These are phyloP conservation scores for Scalesia atractyloides DNA, from an alignment of 129 eudicot genomes.

Conservation along the genomic window DNA sequence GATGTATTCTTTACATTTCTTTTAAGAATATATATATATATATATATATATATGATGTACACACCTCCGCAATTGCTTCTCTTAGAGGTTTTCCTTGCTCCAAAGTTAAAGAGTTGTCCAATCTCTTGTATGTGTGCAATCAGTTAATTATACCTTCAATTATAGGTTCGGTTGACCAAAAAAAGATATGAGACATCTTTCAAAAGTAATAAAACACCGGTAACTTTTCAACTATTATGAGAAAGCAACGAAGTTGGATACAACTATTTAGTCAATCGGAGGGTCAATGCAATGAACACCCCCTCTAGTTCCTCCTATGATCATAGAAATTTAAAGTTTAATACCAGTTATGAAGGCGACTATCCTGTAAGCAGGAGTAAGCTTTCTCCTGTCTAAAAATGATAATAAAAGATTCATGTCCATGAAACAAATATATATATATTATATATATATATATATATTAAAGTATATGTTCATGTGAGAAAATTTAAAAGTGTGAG, in stretches of 20 bases:
- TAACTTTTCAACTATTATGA: too few species aligned
- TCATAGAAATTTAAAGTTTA: not conserved
- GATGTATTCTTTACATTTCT: not conserved
- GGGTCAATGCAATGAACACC: too few species aligned
- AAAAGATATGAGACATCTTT: too few species aligned
- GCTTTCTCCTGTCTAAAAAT: slow-evolving; percentile 76
- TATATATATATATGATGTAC: not conserved
- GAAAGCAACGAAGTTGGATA: too few species aligned
- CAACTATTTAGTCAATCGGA: too few species aligned
- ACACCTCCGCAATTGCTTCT: slow-evolving; percentile 93
- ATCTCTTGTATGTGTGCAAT: slow-evolving; percentile 77
- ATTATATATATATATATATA: too few species aligned
- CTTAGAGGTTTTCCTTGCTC: slow-evolving; percentile 96
- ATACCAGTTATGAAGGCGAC: slow-evolving; percentile 75
- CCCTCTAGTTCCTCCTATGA: too few species aligned
- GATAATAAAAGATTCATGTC: not conserved
- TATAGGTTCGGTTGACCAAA: too few species aligned
- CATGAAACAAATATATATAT: not conserved
- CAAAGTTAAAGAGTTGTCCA: slow-evolving; percentile 81
- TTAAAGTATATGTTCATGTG: too few species aligned
- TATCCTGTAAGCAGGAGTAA: slow-evolving; percentile 81
- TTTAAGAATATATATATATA: not conserved
- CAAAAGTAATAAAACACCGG: not conserved
- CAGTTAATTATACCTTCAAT: slow-evolving; percentile 63
- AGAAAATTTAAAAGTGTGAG: too few species aligned